Base-by-base conservation (phyloP, 306 rosid species). In the Corylus americana region DNA sequence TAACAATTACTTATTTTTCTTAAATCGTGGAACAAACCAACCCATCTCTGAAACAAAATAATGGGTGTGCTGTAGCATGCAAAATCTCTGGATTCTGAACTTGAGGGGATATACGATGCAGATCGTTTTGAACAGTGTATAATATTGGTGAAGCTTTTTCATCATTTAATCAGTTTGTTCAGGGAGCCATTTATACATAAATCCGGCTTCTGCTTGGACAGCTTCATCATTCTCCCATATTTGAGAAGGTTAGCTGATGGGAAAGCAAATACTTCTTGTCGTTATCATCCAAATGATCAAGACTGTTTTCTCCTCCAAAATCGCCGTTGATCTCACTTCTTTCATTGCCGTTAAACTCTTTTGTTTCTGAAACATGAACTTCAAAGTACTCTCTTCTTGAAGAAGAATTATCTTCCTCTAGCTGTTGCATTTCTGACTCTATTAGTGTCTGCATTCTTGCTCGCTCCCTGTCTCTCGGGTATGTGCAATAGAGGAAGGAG, bases 381-480 rank as follows among this genome's bases (percentile, higher is more conserved):
- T 83, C 73, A 0, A 49, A 62, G 68, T 54, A 48, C 73, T 77
- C 80, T 83, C 66, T 80, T 75, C 76, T 70, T 31, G 79, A 10
- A 51, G 25, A 29, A 48, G 77, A 49, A 49, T 72, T 37, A 25
- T 80, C 83, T 6, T 81, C 77, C 54, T 84, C 94, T 8, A 88
- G 78, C 29, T 48, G 87, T 48, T 84, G 88, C 91, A 94, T 90
- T 86, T 92, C 98, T 3, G 93, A 88, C 86, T 87, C 92, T 27
- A 80, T 68, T 22, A 94, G 80, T 55, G 80, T 81, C 29, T 81
- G 88, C 94, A 92, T 89, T 86, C 86, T 77, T 17, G 97, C 97
- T n/a, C 92, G 87, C 8, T 91, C 97, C 77, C 97, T 71, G 84
- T 94, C 98, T 80, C 91, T 91, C 2, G 98, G 97, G 80, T 94